Conservation (phyloP, 768 basidiomycete genomes). For the Hygrophorus pudorinus region DNA sequence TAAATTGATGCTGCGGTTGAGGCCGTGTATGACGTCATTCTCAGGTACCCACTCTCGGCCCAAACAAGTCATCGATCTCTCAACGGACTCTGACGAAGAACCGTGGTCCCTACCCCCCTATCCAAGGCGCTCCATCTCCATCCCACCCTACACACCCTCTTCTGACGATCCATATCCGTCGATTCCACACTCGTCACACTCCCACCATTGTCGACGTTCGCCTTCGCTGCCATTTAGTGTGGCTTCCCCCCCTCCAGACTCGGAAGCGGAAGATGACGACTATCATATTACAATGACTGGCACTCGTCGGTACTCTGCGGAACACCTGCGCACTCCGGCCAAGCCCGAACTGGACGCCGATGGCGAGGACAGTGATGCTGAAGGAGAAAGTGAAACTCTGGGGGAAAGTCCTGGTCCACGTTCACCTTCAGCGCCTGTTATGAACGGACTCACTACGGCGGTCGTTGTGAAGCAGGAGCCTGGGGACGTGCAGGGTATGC, state of each 20-base stretch:
- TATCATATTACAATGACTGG: slow-evolving; percentile 35
- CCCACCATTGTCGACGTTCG: slow-evolving; percentile 36
- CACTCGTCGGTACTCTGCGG: slow-evolving; percentile 22
- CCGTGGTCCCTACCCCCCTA: slow-evolving; percentile 46
- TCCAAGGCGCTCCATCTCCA: slow-evolving; percentile 47
- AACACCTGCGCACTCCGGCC: slow-evolving; percentile 10
- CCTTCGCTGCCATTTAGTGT: slow-evolving; percentile 47
- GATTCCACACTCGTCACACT: slow-evolving; percentile 16
- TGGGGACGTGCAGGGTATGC: slow-evolving; percentile 49
- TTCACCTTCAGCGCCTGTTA: slow-evolving; percentile 47
- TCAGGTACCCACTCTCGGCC: slow-evolving; percentile 18
- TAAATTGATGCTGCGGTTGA: slow-evolving; percentile 60
- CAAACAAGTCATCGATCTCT: slow-evolving; percentile 27
- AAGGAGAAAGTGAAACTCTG: slow-evolving; percentile 48
- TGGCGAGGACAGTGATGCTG: slow-evolving; percentile 38
- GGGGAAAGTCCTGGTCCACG: slow-evolving; percentile 58
- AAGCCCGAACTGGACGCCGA: slow-evolving; percentile 25
- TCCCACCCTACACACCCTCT: slow-evolving; percentile 44
- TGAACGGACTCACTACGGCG: slow-evolving; percentile 16
- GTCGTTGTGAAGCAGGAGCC: slow-evolving; percentile 50
- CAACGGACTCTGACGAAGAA: slow-evolving; percentile 32
- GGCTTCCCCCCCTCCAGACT: slow-evolving; percentile 66
- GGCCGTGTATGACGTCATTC: slow-evolving; percentile 30
- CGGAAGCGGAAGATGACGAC: slow-evolving; percentile 51
- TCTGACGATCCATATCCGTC: slow-evolving; percentile 25